Base-by-base conservation (phyloP, 2,329 filamentous ascomycete species). In the Alternaria hordeiaustralica region DNA sequence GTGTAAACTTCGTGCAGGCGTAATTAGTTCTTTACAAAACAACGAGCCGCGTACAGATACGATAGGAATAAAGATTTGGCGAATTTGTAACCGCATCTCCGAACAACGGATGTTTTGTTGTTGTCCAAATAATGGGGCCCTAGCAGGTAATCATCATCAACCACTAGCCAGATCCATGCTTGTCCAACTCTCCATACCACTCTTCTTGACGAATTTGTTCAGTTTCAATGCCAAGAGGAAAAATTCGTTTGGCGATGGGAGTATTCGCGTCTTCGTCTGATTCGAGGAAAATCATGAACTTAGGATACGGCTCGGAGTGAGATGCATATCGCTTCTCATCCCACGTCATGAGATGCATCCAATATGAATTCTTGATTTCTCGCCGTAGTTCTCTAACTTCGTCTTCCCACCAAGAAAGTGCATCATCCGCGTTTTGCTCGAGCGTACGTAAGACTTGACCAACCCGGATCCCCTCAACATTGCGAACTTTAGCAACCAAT, bases 1-100 rank as follows among this genome's bases (percentile, higher is more conserved):
- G 3, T 41, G 36, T 41, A 18, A 2, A 18, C 9, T 18, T 41
- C 3, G 15, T n/a, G 28, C 10, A 28, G 15, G n/a, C 1, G 36
- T 18, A 11, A 2, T 5, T 41, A 41, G 36, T 41, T 11, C 15
- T 2, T 41, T 41, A n/a, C 15, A 2, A 10, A 41, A 41, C 2
- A 41, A 18, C 2, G 36, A 41, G 36, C 9, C 4, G 3, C 36
- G 36, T 41, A 6, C 36, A 2, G 36, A 41, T 41, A 11, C 9
- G n/a, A 41, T 2, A 41, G 36, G 2, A 1, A 0, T 11, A 0
- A 41, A 41, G 8, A 11, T 41, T 18, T 41, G n/a, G n/a, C 0
- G 5, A 18, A 41, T 41, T 0, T 10, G 2, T 10, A 7, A 18
- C 18, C 15, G 15, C 4, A 6, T 36, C 1, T 15, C 33, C 33